Base-by-base conservation (phyloP, 495 filamentous ascomycete species). In the Articulospora tetracladia region DNA sequence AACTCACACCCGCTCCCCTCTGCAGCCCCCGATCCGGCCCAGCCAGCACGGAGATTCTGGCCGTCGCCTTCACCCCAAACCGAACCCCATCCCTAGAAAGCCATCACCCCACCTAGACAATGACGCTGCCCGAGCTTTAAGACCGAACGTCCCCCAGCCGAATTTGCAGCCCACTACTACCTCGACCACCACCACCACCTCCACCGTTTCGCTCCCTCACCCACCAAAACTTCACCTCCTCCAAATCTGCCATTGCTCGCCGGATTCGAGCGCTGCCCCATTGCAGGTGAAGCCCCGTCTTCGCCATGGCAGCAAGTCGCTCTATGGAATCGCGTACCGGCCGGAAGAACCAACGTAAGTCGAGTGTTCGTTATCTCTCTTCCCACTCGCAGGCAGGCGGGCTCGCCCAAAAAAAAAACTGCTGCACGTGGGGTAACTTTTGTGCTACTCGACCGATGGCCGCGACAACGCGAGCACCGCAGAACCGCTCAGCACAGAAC, bases 321-420 rank as follows among this genome's bases (percentile, higher is more conserved):
- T 78, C 85, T 30, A 92, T 92, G 86, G 85, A 91, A 80, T 85
- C 87, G 66, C 87, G 89, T 56, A 83, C 83, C 58, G 89, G 89
- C 64, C 81, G 89, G 67, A 84, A 76, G 68, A 91, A 90, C 68
- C 89, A 92, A 77, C 81, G 89, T 92, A 78, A 87, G 89, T 89
- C 26, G 7, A 48, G 19, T 60, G 50, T 67, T 55, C 34, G 22
- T 26, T 41, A 12, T 30, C 24, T 34, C 17, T n/a, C 19, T 28
- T 34, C 15, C 7, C 6, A 34, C 15, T 6, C 6, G 13, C 6
- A 32, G 13, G 6, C 30, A 4, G 13, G 4, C 30, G 4, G 4
- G 4, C 13, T 32, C 30, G 11, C 28, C 1, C 3, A 10, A 39
- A 13, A 19, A 13, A 36, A 24, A 49, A 17, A 19, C 24, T 13